Conservation (phyloP, 179 eudicot genomes). For the Beta macrorhiza region DNA sequence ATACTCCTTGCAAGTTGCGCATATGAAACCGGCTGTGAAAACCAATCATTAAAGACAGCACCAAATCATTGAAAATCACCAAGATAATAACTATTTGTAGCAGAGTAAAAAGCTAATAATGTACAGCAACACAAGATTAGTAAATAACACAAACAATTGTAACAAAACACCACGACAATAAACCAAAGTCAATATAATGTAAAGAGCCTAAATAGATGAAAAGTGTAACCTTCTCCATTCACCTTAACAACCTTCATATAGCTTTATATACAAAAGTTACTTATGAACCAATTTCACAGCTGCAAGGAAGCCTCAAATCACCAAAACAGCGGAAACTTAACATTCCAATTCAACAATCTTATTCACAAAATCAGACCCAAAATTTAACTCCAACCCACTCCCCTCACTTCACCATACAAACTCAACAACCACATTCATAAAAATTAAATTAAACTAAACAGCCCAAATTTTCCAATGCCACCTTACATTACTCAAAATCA, state of each 20-base stretch:
- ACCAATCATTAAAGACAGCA: conserved; percentile 7
- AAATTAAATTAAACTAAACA: neutral
- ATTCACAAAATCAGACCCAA: neutral
- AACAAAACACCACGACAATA: neutral
- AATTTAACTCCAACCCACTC: neutral
- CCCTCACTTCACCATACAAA: neutral
- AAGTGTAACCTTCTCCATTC: neutral
- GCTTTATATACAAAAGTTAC: too few relatives aligned
- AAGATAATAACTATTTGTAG: neutral
- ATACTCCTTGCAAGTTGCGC: conserved; percentile 99
- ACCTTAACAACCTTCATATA: neutral
- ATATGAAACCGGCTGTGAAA: conserved; percentile 85
- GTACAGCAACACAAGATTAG: neutral
- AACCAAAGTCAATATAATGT: neutral
- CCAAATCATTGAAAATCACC: neutral
- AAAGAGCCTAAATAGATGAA: neutral
- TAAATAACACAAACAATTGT: neutral
- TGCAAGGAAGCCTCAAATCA: neutral
- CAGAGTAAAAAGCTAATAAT: neutral
- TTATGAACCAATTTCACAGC: too few relatives aligned
- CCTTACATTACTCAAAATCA: neutral
- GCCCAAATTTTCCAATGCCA: neutral
- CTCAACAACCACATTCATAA: neutral
- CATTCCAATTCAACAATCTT: neutral
- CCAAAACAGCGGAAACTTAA: too few relatives aligned